Evolutionary conservation across 768 basidiomycete species (phyloP), one percentile per base, ranked within the genome.

Genomic region (Leccinum uliginosum): DNA sequence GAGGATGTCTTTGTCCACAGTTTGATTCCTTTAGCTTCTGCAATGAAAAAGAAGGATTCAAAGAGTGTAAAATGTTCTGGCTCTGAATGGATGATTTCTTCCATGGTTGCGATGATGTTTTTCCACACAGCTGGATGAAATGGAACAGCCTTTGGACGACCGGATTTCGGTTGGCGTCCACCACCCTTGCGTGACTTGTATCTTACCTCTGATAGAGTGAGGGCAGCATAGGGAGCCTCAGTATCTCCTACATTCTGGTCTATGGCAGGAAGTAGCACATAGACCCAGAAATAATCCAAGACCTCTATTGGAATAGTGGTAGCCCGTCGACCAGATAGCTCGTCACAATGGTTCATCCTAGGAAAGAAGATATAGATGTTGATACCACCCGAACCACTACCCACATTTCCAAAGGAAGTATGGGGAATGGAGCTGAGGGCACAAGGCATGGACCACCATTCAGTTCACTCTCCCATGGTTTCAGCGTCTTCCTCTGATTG

Each of bases 241-340:
- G 32, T 17, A 6, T 1, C 17, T 4, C 53, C 44, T 0, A 21
- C 40, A 50, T 59, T 44, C 2, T 50, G 2, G 0, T 1, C 0
- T 27, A 64, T 58, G 14, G 61, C 53, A 34, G 59, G 50, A 4
- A 64, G 59, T 5, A 64, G 6, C 1, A 64, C n/a, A 14, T 54
- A 27, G 1, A 26, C 21, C 51, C 58, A 62, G 9, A 59, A 62
- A 12, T 30, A 54, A 14, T 62, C 57, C 11, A 51, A 21, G 1
- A 63, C 12, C 40, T 58, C 56, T 21, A 56, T 56, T 19, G 63
- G 52, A 19, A 64, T 53, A 10, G 2, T 35, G 21, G 11, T 34
- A 3, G 9, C 56, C 49, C 30, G 47, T 24, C 19, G 43, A 23
- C 43, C 43, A 44, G 43, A 44, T 19, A 21, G 43, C 27, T 55